Conservation (phyloP, 768 basidiomycete species). For the Mycena pura region DNA sequence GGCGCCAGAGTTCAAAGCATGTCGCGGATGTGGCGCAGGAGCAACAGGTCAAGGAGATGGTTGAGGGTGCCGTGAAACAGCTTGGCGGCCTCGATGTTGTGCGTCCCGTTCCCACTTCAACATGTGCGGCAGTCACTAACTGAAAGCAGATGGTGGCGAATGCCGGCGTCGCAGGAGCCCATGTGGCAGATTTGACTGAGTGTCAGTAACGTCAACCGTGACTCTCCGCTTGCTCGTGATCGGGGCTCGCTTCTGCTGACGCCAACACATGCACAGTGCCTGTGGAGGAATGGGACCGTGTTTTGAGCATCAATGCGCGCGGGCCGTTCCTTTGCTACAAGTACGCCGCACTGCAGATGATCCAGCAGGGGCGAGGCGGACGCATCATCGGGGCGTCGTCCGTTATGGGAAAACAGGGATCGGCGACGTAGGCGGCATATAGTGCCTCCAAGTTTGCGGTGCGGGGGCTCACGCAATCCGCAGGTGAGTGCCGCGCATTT, state of each 20-base stretch:
- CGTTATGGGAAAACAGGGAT: constrained; percentile 2
- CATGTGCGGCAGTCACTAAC: not conserved
- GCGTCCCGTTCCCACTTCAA: not conserved
- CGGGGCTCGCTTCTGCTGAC: not conserved
- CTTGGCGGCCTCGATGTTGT: constrained; percentile 41
- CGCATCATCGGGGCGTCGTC: constrained; percentile 16
- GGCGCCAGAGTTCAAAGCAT: not conserved
- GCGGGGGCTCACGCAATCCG: constrained; percentile 18
- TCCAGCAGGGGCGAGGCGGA: constrained; percentile 15
- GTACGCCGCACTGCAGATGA: constrained; percentile 14
- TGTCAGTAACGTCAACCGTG: not conserved
- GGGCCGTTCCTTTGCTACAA: constrained; percentile 15
- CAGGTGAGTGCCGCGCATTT: constrained; percentile 2
- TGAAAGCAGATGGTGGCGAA: constrained; percentile 39
- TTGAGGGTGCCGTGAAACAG: constrained; percentile 25
- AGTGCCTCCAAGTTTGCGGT: constrained; percentile 38
- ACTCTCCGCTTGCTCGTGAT: not conserved
- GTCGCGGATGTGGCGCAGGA: constrained; percentile 30
- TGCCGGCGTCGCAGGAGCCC: constrained; percentile 26
- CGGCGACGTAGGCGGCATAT: too few species aligned
- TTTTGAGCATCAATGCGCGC: constrained; percentile 3
- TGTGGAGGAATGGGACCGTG: constrained; percentile 8
- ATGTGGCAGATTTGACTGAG: not conserved
- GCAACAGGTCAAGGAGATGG: constrained; percentile 31
- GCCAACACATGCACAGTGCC: not conserved